phyloP scores from a whole-genome alignment of 176 grass and related monocot genomes.

The Ensete ventricosum region DNA sequence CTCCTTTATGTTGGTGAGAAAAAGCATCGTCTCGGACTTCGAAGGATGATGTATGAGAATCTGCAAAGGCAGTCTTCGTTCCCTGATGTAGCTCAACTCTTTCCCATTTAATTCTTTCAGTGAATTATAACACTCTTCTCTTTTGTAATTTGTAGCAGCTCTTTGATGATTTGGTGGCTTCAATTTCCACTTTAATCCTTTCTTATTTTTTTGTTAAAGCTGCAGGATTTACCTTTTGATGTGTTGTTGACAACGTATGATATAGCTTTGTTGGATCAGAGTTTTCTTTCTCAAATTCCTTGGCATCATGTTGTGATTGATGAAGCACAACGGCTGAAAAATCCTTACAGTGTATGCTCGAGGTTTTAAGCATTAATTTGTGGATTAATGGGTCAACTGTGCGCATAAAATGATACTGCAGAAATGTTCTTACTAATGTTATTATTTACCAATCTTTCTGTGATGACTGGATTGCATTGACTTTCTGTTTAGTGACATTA shows the following conservation, averaged over 20 bases:
- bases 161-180: not conserved
- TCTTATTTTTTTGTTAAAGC: not conserved
- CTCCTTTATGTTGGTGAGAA: slow-evolving; percentile 66
- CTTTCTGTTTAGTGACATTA: too few relatives aligned
- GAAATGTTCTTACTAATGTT: too few relatives aligned
- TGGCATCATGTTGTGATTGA: slow-evolving; percentile 70
- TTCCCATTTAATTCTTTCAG: not conserved
- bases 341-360: slow-evolving; percentile 60
- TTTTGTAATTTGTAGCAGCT: not conserved
- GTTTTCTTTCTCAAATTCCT: slow-evolving; percentile 85
- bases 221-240: slow-evolving; percentile 63
- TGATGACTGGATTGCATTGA: too few relatives aligned
- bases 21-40: slow-evolving; percentile 39
- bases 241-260: slow-evolving; percentile 86
- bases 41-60: slow-evolving; percentile 41
- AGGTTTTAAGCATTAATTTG: not conserved
- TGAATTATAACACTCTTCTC: not conserved
- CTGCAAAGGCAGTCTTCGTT: slow-evolving; percentile 25
- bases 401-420: not conserved
- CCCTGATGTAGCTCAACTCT: slow-evolving; percentile 7
- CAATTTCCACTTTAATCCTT: not conserved
- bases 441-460: too few relatives aligned
- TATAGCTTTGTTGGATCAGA: slow-evolving; percentile 71
- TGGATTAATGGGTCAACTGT: not conserved
- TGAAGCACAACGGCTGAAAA: slow-evolving; percentile 87